A percentile compares a stretch with the other conserved stretches of the same genome.
phyloP scores from a whole-genome alignment of 208 protist genomes.

The Porcisia deanei region DNA sequence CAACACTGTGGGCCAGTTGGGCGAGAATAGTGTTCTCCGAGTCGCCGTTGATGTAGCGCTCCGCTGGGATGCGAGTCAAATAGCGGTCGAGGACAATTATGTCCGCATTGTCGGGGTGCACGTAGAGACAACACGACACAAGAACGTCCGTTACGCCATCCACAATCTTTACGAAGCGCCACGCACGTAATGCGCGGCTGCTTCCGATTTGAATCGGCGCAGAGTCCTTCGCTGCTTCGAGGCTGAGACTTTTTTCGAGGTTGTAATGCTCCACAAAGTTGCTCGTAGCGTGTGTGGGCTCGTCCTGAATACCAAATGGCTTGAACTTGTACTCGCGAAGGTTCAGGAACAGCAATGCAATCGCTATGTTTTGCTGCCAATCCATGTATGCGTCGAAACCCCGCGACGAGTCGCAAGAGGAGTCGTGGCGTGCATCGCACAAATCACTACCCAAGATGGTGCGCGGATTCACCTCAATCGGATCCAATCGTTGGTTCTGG shows the following conservation, averaged over 20 bases:
- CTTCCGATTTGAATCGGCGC: background rate
- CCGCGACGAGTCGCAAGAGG: background rate
- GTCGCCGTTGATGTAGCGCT: slow-evolving; percentile 73
- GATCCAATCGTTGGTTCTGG: slow-evolving; percentile 67
- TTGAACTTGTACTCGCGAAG: slow-evolving; percentile 90
- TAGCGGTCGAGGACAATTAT: slow-evolving; percentile 63
- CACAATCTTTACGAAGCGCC: slow-evolving; percentile 86
- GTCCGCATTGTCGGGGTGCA: slow-evolving; percentile 23
- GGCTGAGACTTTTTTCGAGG: slow-evolving; percentile 44
- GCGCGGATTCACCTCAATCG: slow-evolving; percentile 50
- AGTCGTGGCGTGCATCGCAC: background rate
- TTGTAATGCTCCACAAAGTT: slow-evolving; percentile 89
- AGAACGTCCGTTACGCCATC: slow-evolving; percentile 83
- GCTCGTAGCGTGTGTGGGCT: slow-evolving; percentile 51
- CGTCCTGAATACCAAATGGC: slow-evolving; percentile 70
- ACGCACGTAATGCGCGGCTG: slow-evolving; percentile 2
- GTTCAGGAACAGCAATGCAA: slow-evolving; percentile 67
- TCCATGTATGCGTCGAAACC: slow-evolving; percentile 4
- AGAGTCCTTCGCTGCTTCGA: slow-evolving; percentile 15
- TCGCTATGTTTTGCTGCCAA: slow-evolving; percentile 39
- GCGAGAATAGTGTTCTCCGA: slow-evolving; percentile 56
- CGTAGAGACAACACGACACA: slow-evolving; percentile 73
- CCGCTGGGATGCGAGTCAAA: slow-evolving; percentile 65
- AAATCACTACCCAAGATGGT: slow-evolving; percentile 7
- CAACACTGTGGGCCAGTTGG: slow-evolving; percentile 53